Evolutionary conservation across 2,329 filamentous ascomycete genomes (phyloP), one percentile per base, ranked within the genome.

Genomic region (Chaetomiaceae sp.): DNA sequence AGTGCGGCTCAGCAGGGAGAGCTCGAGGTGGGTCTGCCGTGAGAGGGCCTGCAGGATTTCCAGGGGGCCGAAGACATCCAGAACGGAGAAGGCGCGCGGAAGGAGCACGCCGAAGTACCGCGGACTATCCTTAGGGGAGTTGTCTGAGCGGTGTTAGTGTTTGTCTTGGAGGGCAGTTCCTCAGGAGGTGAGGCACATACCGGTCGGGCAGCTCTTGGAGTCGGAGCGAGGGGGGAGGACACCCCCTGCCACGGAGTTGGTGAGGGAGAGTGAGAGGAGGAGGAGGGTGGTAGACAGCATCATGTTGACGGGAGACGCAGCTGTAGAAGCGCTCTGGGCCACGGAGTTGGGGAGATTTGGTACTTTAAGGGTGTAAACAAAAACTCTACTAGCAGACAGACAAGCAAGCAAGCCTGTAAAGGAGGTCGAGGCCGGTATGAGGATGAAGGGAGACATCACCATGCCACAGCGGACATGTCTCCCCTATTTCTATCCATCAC

Each of bases 21-120:
- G 67, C 47, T 71, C 68, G 34, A 77, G 58, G 3, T 66, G 61
- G 48, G 66, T 66, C 16, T 51, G 55, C 48, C 58, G 58, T 3
- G 73, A 67, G 6, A 76, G 59, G 29, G 71, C 64, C 57, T 76
- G 73, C 37, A 79, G 64, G 37, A 69, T 63, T 51, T 76, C 73
- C 5, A 77, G 61, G n/a, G 74, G 73, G 0, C 74, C 74, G 60
- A 75, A 74, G 48, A 74, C 67, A 57, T 77, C 75, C 13, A 75
- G 64, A 30, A 70, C 63, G 55, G 77, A 70, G 62, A 76, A 73
- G 14, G 68, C 70, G 1, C 67, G 73, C 64, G 73, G 76, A 4
- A 78, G 59, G 27, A 74, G 66, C 33, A 77, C 66, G 47, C 71
- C 75, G 46, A 69, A 71, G 44, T 63, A 16, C 60, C 64, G 25